These are phyloP conservation scores for Ambispora gerdemannii DNA, from an alignment of 192 early-diverging fungal genomes.

Conservation along the genomic window DNA sequence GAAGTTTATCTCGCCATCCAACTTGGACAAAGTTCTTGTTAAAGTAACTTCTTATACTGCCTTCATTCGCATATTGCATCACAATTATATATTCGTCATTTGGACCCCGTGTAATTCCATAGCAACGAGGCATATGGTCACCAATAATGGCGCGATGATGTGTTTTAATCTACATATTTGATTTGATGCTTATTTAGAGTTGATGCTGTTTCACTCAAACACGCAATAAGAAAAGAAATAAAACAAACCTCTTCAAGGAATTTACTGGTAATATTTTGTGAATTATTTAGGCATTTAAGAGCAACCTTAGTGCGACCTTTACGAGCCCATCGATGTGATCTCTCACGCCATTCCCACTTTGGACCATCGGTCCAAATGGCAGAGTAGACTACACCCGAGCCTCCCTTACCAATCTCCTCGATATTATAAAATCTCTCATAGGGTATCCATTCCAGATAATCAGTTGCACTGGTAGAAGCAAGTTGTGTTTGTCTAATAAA, in stretches of 20 bases:
- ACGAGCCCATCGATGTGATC: neutral
- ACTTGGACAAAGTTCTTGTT: neutral
- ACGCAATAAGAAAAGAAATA: neutral
- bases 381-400: neutral
- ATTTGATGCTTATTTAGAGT: too few species aligned
- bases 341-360: neutral
- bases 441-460: conserved; percentile 1
- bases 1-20: neutral
- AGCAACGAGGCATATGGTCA: neutral
- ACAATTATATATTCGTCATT: neutral
- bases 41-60: neutral
- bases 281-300: neutral
- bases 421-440: neutral
- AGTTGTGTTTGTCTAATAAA: neutral
- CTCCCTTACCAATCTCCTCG: neutral
- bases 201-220: too few species aligned
- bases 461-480: neutral
- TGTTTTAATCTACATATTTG: neutral
- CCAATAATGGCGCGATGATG: neutral
- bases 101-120: neutral
- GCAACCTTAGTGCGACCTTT: neutral
- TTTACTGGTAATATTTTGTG: neutral
- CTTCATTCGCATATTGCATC: neutral
- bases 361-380: neutral
- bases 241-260: neutral